phyloP scores from a whole-genome alignment of 768 basidiomycete species.

The Rhizopogon rudus region DNA sequence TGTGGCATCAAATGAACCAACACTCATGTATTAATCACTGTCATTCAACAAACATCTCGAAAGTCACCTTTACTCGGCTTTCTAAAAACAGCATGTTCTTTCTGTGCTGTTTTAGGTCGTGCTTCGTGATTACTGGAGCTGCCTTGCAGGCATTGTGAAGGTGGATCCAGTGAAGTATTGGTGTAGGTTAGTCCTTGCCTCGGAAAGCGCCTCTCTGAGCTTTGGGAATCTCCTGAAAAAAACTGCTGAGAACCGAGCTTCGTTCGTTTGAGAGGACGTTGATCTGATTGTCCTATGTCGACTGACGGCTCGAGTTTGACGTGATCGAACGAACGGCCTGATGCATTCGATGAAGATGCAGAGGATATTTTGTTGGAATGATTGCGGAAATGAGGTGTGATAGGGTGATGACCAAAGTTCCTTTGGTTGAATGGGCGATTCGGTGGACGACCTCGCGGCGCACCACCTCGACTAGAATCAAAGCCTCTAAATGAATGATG shows the following conservation, averaged over 20 bases:
- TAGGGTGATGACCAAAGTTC: neutral
- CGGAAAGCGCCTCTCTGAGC: neutral
- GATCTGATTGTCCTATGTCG: neutral
- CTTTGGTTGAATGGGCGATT: neutral
- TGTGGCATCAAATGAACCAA: neutral
- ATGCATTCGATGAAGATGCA: neutral
- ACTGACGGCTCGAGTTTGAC: neutral
- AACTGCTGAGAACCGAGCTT: neutral
- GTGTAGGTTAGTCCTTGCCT: neutral
- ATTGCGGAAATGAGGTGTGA: neutral
- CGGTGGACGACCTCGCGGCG: neutral
- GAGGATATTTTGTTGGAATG: neutral
- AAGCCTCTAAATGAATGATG: neutral
- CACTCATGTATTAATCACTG: neutral
- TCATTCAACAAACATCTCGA: too few species aligned
- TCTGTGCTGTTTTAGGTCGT: neutral
- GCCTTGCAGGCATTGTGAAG: conserved; percentile 10
- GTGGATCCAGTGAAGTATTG: conserved; percentile 5
- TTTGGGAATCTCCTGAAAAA: neutral
- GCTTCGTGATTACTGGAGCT: conserved; percentile 4
- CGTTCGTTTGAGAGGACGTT: neutral
- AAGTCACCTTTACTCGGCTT: neutral
- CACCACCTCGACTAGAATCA: neutral
- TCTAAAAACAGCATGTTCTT: neutral
- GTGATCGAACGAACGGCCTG: neutral